Evolutionary conservation across 176 grass and related monocot species (phyloP).

Genomic region (Avena insularis): DNA sequence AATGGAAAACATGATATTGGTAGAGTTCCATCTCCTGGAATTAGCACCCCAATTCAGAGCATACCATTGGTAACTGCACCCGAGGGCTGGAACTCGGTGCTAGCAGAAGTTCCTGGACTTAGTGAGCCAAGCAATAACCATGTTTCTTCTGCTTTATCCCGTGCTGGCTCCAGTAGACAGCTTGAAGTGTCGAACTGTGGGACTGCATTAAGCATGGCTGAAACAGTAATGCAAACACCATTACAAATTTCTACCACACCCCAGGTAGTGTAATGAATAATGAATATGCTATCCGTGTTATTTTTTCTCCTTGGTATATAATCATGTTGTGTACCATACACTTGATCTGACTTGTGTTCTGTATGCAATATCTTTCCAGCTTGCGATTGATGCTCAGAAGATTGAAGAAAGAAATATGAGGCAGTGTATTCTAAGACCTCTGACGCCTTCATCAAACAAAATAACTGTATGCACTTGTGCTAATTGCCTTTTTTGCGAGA

Average conservation of each 20-base stretch:
- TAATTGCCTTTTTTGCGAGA: constrained; percentile 1
- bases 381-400: constrained; percentile 65
- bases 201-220: constrained; percentile 67
- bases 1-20: constrained; percentile 56
- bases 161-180: constrained; percentile 39
- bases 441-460: constrained; percentile 73
- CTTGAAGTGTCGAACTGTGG: constrained; percentile 37
- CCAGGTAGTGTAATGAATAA: constrained; percentile 51
- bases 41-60: constrained; percentile 69
- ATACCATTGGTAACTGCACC: constrained; percentile 44
- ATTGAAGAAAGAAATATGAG: constrained; percentile 72
- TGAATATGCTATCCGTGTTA: constrained; percentile 15
- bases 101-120: constrained; percentile 65
- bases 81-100: constrained; percentile 62
- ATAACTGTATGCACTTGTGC: constrained; percentile 52
- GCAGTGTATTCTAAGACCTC: constrained; percentile 71
- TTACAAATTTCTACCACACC: constrained; percentile 60
- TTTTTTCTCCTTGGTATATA: constrained; percentile 10
- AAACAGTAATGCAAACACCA: constrained; percentile 71
- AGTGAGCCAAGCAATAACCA: constrained; percentile 45
- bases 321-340: neutral
- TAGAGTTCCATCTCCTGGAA: constrained; percentile 66
- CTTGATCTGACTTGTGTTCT: constrained; percentile 10
- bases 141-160: constrained; percentile 32
- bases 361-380: constrained; percentile 36